Conservation (phyloP, 768 basidiomycete genomes). For the Udeniomyces megalosporus region DNA sequence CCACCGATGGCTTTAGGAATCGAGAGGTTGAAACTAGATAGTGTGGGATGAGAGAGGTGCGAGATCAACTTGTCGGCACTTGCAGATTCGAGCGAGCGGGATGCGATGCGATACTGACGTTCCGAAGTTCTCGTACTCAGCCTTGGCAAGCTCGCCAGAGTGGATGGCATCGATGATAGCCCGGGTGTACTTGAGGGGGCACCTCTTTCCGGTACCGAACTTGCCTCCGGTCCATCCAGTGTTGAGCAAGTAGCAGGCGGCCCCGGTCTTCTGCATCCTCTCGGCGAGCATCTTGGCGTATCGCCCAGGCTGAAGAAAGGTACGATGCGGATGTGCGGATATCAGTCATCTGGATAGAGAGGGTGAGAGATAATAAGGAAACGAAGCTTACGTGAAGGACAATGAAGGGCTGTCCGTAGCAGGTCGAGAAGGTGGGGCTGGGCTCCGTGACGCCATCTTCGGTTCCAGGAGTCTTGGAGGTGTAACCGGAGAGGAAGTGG, state of each 20-base stretch:
- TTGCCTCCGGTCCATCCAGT: conserved; percentile 78
- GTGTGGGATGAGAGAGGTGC: not conserved
- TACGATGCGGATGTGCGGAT: conserved; percentile 95
- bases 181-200: conserved; percentile 89
- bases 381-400: conserved; percentile 47
- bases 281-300: conserved; percentile 96
- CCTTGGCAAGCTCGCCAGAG: conserved; percentile 71
- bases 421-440: conserved; percentile 96
- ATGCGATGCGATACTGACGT: not conserved
- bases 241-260: conserved; percentile 97
- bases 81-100: not conserved
- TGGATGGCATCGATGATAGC: conserved; percentile 95
- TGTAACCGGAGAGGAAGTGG: conserved; percentile 94
- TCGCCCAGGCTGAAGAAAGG: conserved; percentile 57
- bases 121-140: conserved; percentile 65
- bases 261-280: conserved; percentile 73
- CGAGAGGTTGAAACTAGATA: conserved; percentile 53
- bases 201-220: conserved; percentile 82
- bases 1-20: conserved; percentile 70
- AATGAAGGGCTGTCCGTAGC: conserved; percentile 99
- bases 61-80: not conserved
- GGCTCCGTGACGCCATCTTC: conserved; percentile 97
- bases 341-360: not conserved
- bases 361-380: not conserved
- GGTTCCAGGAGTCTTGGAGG: conserved; percentile 84